Evolutionary conservation across 306 rosid genomes (phyloP).

Genomic region (Coriaria nepalensis): DNA sequence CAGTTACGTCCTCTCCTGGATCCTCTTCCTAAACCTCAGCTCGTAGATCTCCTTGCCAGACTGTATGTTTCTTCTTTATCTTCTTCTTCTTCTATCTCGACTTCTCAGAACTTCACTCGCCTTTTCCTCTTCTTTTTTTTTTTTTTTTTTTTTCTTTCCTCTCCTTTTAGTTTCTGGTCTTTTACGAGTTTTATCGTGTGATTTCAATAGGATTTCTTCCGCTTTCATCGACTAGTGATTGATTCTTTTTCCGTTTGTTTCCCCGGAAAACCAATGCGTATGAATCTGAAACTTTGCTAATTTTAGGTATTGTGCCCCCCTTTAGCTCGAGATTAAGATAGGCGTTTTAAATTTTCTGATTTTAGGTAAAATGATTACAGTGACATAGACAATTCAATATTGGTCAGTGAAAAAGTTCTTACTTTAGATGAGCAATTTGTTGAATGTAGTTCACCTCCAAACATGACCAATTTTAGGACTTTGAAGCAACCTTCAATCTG

Average conservation of each 20-base stretch:
- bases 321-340: too few relatives aligned
- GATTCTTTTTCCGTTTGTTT: not conserved
- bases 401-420: too few relatives aligned
- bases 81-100: not conserved
- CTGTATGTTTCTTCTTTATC: constrained; percentile 29
- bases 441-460: too few relatives aligned
- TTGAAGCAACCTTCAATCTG: constrained; percentile 1
- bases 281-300: too few relatives aligned
- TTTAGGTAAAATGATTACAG: too few relatives aligned
- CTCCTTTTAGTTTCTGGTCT: not conserved
- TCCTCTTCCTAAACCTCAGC: constrained; percentile 59
- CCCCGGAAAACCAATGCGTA: not conserved
- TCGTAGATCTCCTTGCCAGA: constrained; percentile 59
- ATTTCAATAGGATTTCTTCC: not conserved
- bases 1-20: constrained; percentile 49
- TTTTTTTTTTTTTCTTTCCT: not conserved
- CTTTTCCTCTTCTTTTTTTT: not conserved
- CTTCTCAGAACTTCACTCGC: not conserved
- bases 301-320: too few relatives aligned
- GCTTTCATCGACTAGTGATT: not conserved
- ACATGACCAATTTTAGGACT: too few relatives aligned
- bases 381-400: too few relatives aligned
- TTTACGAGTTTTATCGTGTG: too few relatives aligned
- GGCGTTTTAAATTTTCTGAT: too few relatives aligned
- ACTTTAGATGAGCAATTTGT: too few relatives aligned